Evolutionary conservation across 495 filamentous ascomycete genomes (phyloP), one percentile per base, ranked within the genome.

Genomic region (Poronia punctata): DNA sequence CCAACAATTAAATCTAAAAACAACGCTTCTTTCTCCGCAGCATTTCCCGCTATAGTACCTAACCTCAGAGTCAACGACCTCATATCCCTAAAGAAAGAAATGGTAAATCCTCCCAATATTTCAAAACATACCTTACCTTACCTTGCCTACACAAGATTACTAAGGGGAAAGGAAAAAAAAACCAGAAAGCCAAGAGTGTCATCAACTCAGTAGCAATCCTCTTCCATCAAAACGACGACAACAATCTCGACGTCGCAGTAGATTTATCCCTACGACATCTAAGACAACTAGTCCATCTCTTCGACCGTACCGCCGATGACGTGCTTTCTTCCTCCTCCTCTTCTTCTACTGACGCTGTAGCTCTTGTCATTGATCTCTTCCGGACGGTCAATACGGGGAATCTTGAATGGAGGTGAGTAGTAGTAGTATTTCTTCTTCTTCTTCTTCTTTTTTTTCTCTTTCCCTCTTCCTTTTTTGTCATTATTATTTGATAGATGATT

Each of bases 161-260:
- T 5, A 14, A 23, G 37, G 22, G 46, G 10, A 43, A 19, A 34
- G 7, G 16, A 40, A 18, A 16, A 7, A 17, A 25, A 16, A 12
- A 9, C 12, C 15, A 53, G 53, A 46, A 53, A 43, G 50, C 46
- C 28, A 46, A 51, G 5, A 56, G 53, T 9, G 53, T 56, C 1
- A 30, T 56, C n/a, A 56, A 51, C 35, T 56, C 53, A 4, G 44
- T 56, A 7, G 53, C 53, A 2, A 56, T 56, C 15, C 50, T 56
- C 18, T 56, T 50, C 22, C 34, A 46, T 9, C 43, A 56, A 28
- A 41, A 48, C 16, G 48, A 41, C 20, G 43, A 48, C 16, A 51
- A 41, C 20, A 52, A 38, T 19, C 50, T 56, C 2, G 47, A 56
- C 17, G 36, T 51, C 4, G 53, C 53, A 1, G 53, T 56, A 14